Evolutionary conservation across 2,329 filamentous ascomycete species (phyloP).

Genomic region (Kalaharituber pfeilii): DNA sequence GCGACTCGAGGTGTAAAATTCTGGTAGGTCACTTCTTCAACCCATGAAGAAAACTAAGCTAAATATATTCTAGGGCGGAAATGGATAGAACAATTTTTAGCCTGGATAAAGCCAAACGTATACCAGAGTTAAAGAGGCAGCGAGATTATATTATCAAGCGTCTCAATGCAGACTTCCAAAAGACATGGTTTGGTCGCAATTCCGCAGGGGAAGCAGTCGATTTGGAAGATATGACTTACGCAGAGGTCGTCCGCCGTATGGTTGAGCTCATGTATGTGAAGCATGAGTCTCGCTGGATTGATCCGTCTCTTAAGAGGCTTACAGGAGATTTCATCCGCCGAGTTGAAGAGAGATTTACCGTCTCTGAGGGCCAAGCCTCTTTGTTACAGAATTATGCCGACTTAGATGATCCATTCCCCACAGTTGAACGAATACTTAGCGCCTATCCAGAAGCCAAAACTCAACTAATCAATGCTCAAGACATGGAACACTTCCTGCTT

Average conservation of each 20-base stretch:
- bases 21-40: constrained; percentile 38
- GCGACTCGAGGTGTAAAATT: constrained; percentile 89
- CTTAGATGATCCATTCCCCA: constrained; percentile 61
- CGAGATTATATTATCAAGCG: constrained; percentile 87
- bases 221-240: constrained; percentile 90
- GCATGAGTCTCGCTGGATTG: constrained; percentile 83
- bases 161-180: constrained; percentile 89
- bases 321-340: constrained; percentile 93
- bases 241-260: constrained; percentile 70
- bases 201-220: constrained; percentile 64
- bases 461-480: constrained; percentile 94
- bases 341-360: constrained; percentile 87
- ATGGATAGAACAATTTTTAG: constrained; percentile 98
- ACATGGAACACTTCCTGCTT: constrained; percentile 90
- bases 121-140: constrained; percentile 73
- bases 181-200: constrained; percentile 90
- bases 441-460: constrained; percentile 71
- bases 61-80: constrained; percentile 39
- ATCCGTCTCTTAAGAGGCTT: constrained; percentile 61
- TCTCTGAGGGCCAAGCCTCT: constrained; percentile 52
- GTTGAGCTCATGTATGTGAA: constrained; percentile 82
- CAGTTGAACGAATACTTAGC: constrained; percentile 61
- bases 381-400: constrained; percentile 80
- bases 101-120: constrained; percentile 82
- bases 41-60: constrained; percentile 1